Percentiles rank a stretch among this genome's conserved stretches.
These are phyloP conservation scores for Protomyces pachydermus DNA, from an alignment of 1,139 yeast species.

Conservation along the genomic window DNA sequence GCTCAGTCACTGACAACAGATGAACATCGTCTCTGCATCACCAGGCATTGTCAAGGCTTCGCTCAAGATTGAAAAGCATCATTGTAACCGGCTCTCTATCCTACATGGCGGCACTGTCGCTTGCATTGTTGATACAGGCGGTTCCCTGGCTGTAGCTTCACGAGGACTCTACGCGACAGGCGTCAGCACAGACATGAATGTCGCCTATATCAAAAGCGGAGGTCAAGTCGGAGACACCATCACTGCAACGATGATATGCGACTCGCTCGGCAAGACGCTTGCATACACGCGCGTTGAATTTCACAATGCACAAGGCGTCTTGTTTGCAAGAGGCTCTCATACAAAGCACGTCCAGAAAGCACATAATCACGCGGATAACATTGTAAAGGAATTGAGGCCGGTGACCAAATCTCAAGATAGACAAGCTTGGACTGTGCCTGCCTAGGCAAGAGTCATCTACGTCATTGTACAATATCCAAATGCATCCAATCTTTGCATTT, in stretches of 20 bases:
- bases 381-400: constrained; percentile 7
- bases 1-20: not conserved
- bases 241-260: constrained; percentile 10
- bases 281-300: constrained; percentile 45
- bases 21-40: constrained; percentile 3
- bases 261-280: constrained; percentile 43
- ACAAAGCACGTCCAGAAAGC: constrained; percentile 44
- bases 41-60: constrained; percentile 20
- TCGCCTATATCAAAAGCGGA: constrained; percentile 44
- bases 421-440: not conserved
- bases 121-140: constrained; percentile 43
- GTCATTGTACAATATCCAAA: not conserved
- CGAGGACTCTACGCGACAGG: constrained; percentile 45
- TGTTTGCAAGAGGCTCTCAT: constrained; percentile 46
- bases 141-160: constrained; percentile 46
- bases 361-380: constrained; percentile 16
- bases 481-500: not conserved
- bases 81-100: constrained; percentile 16
- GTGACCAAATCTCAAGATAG: not conserved
- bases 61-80: constrained; percentile 15
- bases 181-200: constrained; percentile 44
- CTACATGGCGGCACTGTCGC: constrained; percentile 46
- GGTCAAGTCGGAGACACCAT: constrained; percentile 41
- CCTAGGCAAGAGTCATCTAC: not conserved
- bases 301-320: constrained; percentile 34